Conservation (phyloP, 2,329 filamentous ascomycete species). For the Aspergillus costaricaensis region DNA sequence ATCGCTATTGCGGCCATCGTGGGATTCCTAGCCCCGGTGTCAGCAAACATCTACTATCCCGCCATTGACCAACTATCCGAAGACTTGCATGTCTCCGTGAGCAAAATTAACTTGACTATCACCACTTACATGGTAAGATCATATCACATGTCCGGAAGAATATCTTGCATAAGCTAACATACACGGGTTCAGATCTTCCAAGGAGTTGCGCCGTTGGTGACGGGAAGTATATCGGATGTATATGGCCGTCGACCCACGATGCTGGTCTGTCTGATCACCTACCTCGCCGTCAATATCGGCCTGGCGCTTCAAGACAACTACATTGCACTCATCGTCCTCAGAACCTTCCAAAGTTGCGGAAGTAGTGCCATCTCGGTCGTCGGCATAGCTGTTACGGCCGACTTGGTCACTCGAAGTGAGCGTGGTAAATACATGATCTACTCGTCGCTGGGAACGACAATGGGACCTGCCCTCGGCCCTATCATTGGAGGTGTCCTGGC, state of each 20-base stretch:
- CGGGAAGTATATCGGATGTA: conserved; percentile 64
- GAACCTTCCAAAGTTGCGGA: conserved; percentile 47
- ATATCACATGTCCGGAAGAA: accelerated
- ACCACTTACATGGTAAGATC: conserved; percentile 46
- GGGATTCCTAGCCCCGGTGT: not conserved
- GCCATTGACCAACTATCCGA: not conserved
- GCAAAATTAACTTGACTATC: conserved; percentile 48
- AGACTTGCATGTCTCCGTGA: not conserved
- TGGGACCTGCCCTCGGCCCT: conserved; percentile 55
- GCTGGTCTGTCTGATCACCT: conserved; percentile 56
- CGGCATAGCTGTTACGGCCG: conserved; percentile 68
- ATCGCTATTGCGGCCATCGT: not conserved
- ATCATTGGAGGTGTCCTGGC: conserved; percentile 66
- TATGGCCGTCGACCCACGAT: conserved; percentile 64
- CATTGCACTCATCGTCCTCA: conserved; percentile 37
- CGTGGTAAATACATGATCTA: conserved; percentile 70
- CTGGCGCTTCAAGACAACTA: conserved; percentile 40
- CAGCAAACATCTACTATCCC: not conserved
- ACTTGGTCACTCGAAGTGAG: conserved; percentile 68
- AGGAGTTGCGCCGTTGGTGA: conserved; percentile 61
- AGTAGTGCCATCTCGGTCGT: conserved; percentile 70
- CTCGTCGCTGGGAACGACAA: conserved; percentile 61
- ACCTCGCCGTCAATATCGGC: conserved; percentile 39
- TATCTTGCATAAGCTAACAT: not conserved
- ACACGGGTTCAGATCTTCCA: conserved; percentile 52